A percentile compares a stretch with the other conserved stretches of the same genome.
phyloP scores from a whole-genome alignment of 352 stramenopile genomes.

The Globisporangium abappressorium region DNA sequence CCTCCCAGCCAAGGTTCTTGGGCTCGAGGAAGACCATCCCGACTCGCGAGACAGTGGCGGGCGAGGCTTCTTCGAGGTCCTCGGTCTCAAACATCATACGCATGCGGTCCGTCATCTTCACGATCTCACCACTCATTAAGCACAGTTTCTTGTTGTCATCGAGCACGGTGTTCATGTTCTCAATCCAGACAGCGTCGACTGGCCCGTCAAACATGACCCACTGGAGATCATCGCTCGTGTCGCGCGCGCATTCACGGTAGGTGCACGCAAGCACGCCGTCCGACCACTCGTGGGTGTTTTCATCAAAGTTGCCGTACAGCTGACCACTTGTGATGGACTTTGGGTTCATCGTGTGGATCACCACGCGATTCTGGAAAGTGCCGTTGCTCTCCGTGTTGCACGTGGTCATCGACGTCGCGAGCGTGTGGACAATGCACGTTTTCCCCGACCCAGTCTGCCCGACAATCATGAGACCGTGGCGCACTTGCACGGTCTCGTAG shows the following conservation, averaged over 20 bases:
- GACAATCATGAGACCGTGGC: constrained; percentile 96
- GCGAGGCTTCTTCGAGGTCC: constrained; percentile 86
- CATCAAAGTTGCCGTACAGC: constrained; percentile 94
- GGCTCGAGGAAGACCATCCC: constrained; percentile 94
- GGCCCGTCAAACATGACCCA: constrained; percentile 94
- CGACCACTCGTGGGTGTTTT: constrained; percentile 94
- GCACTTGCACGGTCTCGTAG: constrained; percentile 94
- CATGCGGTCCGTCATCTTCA: constrained; percentile 94
- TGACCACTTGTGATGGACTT: constrained; percentile 94
- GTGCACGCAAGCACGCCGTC: constrained; percentile 94
- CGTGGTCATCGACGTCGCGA: constrained; percentile 77
- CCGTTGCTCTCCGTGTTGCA: constrained; percentile 58
- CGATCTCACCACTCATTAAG: constrained; percentile 93
- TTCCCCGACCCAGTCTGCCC: constrained; percentile 92
- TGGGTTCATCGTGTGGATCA: constrained; percentile 92
- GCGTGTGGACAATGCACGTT: constrained; percentile 87
- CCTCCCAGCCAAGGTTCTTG: constrained; percentile 89
- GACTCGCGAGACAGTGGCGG: constrained; percentile 90
- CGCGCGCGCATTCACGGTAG: constrained; percentile 90
- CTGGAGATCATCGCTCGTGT: constrained; percentile 82
- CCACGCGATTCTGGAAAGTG: constrained; percentile 56
- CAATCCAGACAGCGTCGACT: constrained; percentile 94
- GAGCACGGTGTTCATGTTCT: constrained; percentile 95
- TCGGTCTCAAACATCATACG: constrained; percentile 96
- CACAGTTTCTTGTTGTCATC: constrained; percentile 95